Percentiles rank a stretch among this genome's conserved stretches.
These are phyloP conservation scores for Venturiaceae sp. DNA, from an alignment of 2,329 filamentous ascomycete species.

Conservation along the genomic window DNA sequence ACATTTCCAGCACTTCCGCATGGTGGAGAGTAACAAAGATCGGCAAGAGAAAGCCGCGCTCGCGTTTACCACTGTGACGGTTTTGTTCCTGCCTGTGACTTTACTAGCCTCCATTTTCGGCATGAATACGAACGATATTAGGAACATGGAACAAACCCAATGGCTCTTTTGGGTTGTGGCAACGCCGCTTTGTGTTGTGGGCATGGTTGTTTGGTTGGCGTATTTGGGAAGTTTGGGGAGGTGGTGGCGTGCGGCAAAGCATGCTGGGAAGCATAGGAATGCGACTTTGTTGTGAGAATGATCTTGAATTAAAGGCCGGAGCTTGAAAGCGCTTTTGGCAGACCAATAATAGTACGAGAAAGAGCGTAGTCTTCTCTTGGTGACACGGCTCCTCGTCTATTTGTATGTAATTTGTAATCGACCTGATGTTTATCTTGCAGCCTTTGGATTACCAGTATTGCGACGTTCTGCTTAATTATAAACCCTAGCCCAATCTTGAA, in stretches of 20 bases:
- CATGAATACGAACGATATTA: slow-evolving; percentile 1
- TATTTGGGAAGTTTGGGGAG: not conserved
- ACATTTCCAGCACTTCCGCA: not conserved
- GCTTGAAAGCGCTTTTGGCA: too few species aligned
- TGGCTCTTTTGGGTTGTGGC: not conserved
- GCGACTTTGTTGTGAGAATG: too few species aligned
- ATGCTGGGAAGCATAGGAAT: not conserved
- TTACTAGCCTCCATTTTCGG: not conserved
- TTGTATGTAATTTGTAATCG: too few species aligned
- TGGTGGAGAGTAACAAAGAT: not conserved
- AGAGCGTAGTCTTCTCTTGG: too few species aligned
- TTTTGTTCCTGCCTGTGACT: not conserved
- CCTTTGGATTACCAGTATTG: too few species aligned
- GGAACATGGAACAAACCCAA: not conserved
- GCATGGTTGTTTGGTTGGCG: not conserved
- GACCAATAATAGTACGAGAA: too few species aligned
- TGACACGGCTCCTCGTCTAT: too few species aligned
- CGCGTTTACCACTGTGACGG: slow-evolving; percentile 3
- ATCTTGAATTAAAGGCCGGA: too few species aligned
- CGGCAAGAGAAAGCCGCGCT: slow-evolving; percentile 3
- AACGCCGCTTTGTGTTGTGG: not conserved
- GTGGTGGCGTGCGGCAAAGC: not conserved
- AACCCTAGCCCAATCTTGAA: too few species aligned
- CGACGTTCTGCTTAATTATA: too few species aligned
- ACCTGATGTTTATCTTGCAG: too few species aligned